A percentile compares a stretch with the other conserved stretches of the same genome.
Evolutionary conservation across 768 basidiomycete species (phyloP).

Genomic region (Royoungia palumana): DNA sequence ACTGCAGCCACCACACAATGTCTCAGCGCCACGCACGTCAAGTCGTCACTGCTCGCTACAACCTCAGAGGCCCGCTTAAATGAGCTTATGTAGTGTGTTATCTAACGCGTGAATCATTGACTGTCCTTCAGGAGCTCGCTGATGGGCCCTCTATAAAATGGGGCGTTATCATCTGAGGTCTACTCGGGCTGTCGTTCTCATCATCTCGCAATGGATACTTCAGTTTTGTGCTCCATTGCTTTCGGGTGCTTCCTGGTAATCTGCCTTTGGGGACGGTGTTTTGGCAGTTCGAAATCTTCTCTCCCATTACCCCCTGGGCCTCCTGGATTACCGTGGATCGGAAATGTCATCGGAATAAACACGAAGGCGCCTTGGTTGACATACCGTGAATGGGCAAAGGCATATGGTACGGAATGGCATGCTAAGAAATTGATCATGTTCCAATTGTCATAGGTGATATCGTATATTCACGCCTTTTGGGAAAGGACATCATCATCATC

Average conservation of each 20-base stretch:
- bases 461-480: slow-evolving; percentile 47
- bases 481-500: slow-evolving; percentile 41
- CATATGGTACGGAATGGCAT: not conserved
- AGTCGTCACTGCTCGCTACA: no score
- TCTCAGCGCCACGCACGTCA: no score
- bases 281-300: not conserved
- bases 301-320: slow-evolving; percentile 3
- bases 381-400: not conserved
- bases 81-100: no score
- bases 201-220: no score
- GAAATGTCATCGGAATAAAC: slow-evolving; percentile 1
- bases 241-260: not conserved
- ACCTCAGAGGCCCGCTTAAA: no score
- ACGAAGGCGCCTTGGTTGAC: not conserved
- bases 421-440: no score
- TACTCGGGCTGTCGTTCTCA: no score
- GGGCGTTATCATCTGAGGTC: no score
- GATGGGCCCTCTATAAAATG: no score
- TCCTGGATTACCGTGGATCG: not conserved
- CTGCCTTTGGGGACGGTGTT: not conserved
- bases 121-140: no score
- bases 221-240: not conserved
- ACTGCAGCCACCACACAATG: no score
- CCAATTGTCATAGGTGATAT: slow-evolving; percentile 32
- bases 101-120: no score